phyloP scores from a whole-genome alignment of 805 yeast species.

The Zygosaccharomyces rouxii region DNA sequence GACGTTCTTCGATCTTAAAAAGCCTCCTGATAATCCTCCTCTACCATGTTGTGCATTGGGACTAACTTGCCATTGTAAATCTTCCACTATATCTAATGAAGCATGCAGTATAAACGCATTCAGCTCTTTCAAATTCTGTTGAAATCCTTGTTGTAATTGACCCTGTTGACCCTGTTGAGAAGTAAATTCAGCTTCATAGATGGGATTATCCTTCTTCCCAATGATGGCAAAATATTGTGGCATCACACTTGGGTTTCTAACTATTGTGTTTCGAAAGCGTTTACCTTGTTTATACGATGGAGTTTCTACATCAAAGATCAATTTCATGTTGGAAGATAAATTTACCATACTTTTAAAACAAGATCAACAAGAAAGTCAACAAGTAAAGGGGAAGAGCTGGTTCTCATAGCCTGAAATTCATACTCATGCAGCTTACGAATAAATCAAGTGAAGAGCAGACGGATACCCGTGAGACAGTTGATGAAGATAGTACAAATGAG shows the following conservation, averaged over 20 bases:
- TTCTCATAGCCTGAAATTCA: background rate
- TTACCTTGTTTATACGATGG: background rate
- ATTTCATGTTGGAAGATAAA: background rate
- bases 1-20: conserved; percentile 26
- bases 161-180: conserved; percentile 50
- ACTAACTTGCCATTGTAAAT: conserved; percentile 72
- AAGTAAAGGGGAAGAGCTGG: background rate
- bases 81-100: conserved; percentile 87
- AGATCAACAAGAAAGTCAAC: background rate
- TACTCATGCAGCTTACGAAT: background rate
- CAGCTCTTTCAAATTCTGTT: conserved; percentile 68
- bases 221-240: conserved; percentile 87
- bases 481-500: background rate
- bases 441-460: background rate
- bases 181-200: conserved; percentile 76
- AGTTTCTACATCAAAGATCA: background rate
- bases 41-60: conserved; percentile 26
- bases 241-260: conserved; percentile 37
- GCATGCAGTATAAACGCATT: conserved; percentile 87
- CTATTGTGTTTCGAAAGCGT: background rate
- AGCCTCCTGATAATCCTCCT: conserved; percentile 18
- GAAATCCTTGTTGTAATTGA: conserved; percentile 56
- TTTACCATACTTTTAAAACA: background rate
- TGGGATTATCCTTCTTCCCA: conserved; percentile 80
- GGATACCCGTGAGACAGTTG: background rate